Conservation (phyloP, 2,329 filamentous ascomycete genomes). For the Chrysoporthe puriensis region DNA sequence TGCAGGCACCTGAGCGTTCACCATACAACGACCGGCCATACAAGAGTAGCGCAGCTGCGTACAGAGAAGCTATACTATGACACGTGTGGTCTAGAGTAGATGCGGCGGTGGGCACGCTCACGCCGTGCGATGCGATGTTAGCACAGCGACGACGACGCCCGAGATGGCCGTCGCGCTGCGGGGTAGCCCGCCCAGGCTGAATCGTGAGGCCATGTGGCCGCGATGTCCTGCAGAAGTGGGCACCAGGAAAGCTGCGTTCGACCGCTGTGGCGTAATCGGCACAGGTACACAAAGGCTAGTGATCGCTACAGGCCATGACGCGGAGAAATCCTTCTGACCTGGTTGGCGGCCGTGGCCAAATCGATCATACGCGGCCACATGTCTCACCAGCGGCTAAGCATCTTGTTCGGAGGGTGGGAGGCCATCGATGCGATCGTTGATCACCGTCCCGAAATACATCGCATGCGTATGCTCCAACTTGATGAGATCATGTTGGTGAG, state of each 20-base stretch:
- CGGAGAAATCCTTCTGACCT: not conserved
- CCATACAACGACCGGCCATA: no score
- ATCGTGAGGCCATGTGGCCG: not conserved
- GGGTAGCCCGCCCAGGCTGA: not conserved
- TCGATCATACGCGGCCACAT: not conserved
- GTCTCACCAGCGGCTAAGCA: slow-evolving; percentile 9
- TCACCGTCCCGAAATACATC: not conserved
- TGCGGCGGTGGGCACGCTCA: not conserved
- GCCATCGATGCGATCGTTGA: not conserved
- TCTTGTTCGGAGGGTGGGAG: not conserved
- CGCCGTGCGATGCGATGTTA: not conserved
- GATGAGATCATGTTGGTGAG: slow-evolving; percentile 26
- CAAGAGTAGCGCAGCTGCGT: not conserved
- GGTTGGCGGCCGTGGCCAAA: not conserved
- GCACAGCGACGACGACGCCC: not conserved
- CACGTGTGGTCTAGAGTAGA: not conserved
- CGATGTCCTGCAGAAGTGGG: slow-evolving; percentile 1
- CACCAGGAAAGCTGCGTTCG: not conserved
- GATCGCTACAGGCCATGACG: slow-evolving; percentile 6
- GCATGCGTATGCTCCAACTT: slow-evolving; percentile 6
- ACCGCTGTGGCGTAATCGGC: not conserved
- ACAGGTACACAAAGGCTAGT: not conserved
- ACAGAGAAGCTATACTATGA: not conserved
- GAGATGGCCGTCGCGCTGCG: not conserved
- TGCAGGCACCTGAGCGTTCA: not conserved